phyloP scores from a whole-genome alignment of 495 filamentous ascomycete species.

The Aspergillus biplanus region DNA sequence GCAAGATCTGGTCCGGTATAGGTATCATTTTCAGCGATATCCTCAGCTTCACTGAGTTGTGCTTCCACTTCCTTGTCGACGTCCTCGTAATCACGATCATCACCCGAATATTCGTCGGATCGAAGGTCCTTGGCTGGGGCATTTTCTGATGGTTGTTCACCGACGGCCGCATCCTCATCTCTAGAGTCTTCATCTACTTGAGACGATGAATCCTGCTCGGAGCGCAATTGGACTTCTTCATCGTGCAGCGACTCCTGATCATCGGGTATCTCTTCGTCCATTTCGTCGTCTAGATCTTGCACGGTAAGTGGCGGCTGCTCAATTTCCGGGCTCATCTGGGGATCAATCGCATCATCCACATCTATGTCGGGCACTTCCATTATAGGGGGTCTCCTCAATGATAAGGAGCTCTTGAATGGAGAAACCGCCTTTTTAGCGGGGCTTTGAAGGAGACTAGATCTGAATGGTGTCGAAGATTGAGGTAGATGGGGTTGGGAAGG shows the following conservation, averaged over 20 bases:
- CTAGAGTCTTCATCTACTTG: background rate
- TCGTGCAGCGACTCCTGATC: conserved; percentile 2
- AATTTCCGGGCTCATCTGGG: conserved; percentile 20
- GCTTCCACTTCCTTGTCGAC: too few species aligned
- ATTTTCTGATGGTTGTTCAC: too few species aligned
- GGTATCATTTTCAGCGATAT: too few species aligned
- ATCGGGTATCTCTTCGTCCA: background rate
- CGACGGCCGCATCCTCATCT: background rate
- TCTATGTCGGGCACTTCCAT: conserved; percentile 12
- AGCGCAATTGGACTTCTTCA: background rate
- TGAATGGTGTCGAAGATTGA: conserved; percentile 37
- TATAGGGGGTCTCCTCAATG: conserved; percentile 21
- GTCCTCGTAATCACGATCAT: background rate
- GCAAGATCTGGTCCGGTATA: too few species aligned
- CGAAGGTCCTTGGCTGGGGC: too few species aligned
- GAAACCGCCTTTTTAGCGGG: conserved; percentile 47
- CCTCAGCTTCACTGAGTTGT: too few species aligned
- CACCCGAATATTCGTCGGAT: background rate
- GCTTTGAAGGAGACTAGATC: conserved; percentile 45
- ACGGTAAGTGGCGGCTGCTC: conserved; percentile 18
- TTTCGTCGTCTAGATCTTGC: conserved; percentile 13
- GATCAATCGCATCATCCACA: conserved; percentile 9
- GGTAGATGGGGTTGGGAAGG: conserved; percentile 29
- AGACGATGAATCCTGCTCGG: background rate
- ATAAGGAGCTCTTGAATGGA: conserved; percentile 42